Evolutionary conservation across 192 early-diverging fungal species (phyloP), one percentile per base, ranked within the genome.

Genomic region (Glomus cerebriforme): DNA sequence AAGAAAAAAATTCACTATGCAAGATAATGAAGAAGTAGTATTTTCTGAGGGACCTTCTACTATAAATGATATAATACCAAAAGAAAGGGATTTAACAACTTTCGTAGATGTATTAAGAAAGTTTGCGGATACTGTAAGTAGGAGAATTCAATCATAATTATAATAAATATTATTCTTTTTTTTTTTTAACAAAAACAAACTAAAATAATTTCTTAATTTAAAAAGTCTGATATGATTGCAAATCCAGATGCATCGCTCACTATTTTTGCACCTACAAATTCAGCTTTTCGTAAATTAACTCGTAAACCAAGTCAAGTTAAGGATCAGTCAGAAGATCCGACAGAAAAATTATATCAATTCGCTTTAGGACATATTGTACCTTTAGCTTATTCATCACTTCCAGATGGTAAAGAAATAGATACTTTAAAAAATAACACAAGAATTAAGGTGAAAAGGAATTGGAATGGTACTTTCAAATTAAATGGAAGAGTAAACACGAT

Each of bases 61-160:
- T 7, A 43, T 77, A 49, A 32, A 66, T 26, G 75, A 77, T 77
- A 22, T 77, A 77, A 26, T 77, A 49, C 75, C 75, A 9, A 67
- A 39, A 47, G 63, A 77, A 47, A 77, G 66, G 43, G 75, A 77
- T 62, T 32, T 77, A 22, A 77, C 75, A 31, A 67, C 15, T 43
- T 77, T 77, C 47, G 58, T 66, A n/a, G 75, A 77, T 54, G 35
- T 17, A 31, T 27, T 77, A 26, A 27, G 64, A 12, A 34, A 12
- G n/a, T 77, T 49, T 67, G 32, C 8, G 13, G 75, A 77, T 47
- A 47, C 43, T 43, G 75, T 77, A 77, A 29, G 63, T 47, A 67
- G 19, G n/a, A n/a, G n/a, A n/a, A n/a, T n/a, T n/a, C n/a, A n/a
- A n/a, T n/a, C 35, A 26, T 39, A 35, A 29, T 39, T 32, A 5